Base-by-base conservation (phyloP, 140 eudicot genomes). In the Stevia rebaudiana region DNA sequence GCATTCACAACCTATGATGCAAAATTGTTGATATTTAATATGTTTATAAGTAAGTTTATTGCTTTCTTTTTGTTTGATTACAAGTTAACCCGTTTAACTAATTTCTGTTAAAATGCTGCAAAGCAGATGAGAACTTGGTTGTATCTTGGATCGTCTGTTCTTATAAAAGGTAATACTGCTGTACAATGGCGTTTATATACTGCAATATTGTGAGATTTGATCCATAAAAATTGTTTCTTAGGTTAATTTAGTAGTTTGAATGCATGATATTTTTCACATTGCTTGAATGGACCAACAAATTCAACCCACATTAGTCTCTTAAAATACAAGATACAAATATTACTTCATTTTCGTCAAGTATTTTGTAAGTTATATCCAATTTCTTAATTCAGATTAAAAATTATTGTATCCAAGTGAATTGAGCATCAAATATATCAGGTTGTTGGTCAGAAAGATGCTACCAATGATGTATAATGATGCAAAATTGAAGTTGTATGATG, bases 401-500 rank as follows among this genome's bases (percentile, higher is more conserved):
- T 21, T 24, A 3, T 28, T 24, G 23, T 11, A 13, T 23, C 0
- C 0, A 13, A 3, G 11, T 42, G 5, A 31, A 51, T 16, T 39
- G 51, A 51, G 91, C 95, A 83, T 81, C 81, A 24, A 36, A 63
- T 60, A 8, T 39, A 47, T 54, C 48, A 47, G 43, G 80, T 59
- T 73, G 79, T 74, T 81, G 95, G 85, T 78, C 22, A 24, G 35
- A 72, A 81, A 64, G 28, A 42, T 59, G 76, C 54, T 80, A 62
- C 80, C 80, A 65, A 63, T 74, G 72, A 66, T 25, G 48, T 47
- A 42, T 59, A 30, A 13, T 28, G 88, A 81, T 84, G 91, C 91
- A 18, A 83, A 68, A 87, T 49, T 42, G 60, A 87, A 48, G 70
- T 68, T 56, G 86, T 80, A 18, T 77, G 88, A 79, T 42, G 64